Percentiles rank a stretch among this genome's conserved stretches.
These are phyloP conservation scores for Setaria viridis DNA, from an alignment of 202 grass and related monocot genomes.

Conservation along the genomic window DNA sequence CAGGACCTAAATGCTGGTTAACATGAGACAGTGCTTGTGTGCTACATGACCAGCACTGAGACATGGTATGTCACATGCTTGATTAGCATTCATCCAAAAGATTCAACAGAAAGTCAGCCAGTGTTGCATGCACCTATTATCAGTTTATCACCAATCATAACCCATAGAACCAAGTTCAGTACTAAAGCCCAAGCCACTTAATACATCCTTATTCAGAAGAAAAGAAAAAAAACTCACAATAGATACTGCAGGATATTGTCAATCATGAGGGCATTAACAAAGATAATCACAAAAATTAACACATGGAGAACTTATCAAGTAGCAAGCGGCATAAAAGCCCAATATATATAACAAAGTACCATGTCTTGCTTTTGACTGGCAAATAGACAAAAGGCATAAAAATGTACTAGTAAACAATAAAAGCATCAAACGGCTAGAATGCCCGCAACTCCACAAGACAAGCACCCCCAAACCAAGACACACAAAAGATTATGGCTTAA, in stretches of 20 bases:
- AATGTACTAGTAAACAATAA: conserved; percentile 34
- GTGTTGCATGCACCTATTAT: conserved; percentile 36
- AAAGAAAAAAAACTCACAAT: conserved; percentile 13
- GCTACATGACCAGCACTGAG: conserved; percentile 56
- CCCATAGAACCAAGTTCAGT: conserved; percentile 23
- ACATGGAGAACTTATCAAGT: conserved; percentile 29
- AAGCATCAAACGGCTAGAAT: conserved; percentile 51
- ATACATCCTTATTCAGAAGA: conserved; percentile 1
- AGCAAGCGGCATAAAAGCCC: conserved; percentile 41
- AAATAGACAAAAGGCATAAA: conserved; percentile 41
- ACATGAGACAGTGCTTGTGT: conserved; percentile 58
- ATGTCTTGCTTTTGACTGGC: conserved; percentile 41
- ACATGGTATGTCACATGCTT: conserved; percentile 57
- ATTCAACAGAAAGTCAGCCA: conserved; percentile 42
- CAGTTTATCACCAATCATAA: conserved; percentile 29
- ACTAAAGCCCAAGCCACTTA: conserved; percentile 1
- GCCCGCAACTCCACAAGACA: conserved; percentile 45
- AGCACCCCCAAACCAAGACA: conserved; percentile 36
- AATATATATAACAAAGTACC: conserved; percentile 24
- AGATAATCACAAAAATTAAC: conserved; percentile 36
- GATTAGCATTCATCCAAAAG: conserved; percentile 42
- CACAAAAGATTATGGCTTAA: conserved; percentile 28
- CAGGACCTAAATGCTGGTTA: conserved; percentile 45
- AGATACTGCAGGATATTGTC: conserved; percentile 15
- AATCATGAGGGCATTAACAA: conserved; percentile 5